Base-by-base conservation (phyloP, 768 basidiomycete genomes). In the Terana coerulea region DNA sequence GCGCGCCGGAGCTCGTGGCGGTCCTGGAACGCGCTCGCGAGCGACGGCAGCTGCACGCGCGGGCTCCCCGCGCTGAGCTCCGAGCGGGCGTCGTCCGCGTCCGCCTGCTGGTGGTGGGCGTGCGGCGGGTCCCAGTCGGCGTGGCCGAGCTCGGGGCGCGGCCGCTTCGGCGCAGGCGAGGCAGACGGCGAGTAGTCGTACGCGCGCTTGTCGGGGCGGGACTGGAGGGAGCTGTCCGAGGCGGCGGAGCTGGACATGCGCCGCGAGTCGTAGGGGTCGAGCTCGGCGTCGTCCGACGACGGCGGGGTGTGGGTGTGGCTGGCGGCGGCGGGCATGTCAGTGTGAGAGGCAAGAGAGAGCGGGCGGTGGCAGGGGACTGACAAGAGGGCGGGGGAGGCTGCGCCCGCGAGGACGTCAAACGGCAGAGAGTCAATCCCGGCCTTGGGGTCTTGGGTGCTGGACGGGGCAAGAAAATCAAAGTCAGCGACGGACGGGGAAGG, bases 181-280 rank as follows among this genome's bases (percentile, higher is more conserved):
- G 78, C 75, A 28, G 70, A 67, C 43, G 85, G 81, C 0, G 83
- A 80, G 31, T 30, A 54, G 41, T 54, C 53, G 26, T 75, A 64
- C 3, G 74, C 67, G 52, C 79, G 82, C 63, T 84, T 88, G 60
- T 86, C 84, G 8, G 70, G 73, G 45, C 78, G 72, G 37, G 83
- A 83, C 55, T 78, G 72, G 53, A 75, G 69, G 64, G 73, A 78
- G 70, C 75, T 77, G 68, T 89, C 86, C 14, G 87, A 88, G 52
- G 80, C 76, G 45, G 81, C 83, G 57, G 84, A 87, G 65, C 78
- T 76, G 68, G 88, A 89, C 88, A 91, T 89, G 63, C 87, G 84
- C 63, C 87, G 77, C 31, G 66, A 64, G 55, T 19, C n/a, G 24
- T 74, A 65, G 78, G 86, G 81, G 67, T 81, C 80, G 56, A 79